Evolutionary conservation across 2,329 filamentous ascomycete genomes (phyloP).

Genomic region (Teratosphaeria zuluensis): DNA sequence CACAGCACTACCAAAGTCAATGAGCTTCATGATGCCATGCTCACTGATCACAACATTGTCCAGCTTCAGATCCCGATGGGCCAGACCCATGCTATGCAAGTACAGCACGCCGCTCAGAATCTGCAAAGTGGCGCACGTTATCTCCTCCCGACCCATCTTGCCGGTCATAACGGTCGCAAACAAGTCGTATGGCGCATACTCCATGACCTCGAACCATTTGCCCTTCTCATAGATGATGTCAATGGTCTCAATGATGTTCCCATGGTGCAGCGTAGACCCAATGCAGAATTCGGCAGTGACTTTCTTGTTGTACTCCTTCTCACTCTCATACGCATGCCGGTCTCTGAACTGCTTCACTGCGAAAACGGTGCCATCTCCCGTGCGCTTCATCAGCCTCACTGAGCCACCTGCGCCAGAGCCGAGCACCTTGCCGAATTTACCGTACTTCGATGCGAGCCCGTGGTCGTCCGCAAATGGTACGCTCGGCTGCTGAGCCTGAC

Average conservation of each 20-base stretch:
- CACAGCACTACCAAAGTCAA: constrained; percentile 95
- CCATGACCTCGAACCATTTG: constrained; percentile 98
- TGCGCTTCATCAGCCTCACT: constrained; percentile 86
- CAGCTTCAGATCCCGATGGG: constrained; percentile 88
- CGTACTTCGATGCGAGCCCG: constrained; percentile 81
- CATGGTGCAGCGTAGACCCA: constrained; percentile 90
- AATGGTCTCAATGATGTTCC: constrained; percentile 95
- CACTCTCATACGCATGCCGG: constrained; percentile 82
- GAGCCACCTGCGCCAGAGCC: constrained; percentile 92
- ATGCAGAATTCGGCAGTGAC: constrained; percentile 98
- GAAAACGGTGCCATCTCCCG: constrained; percentile 85
- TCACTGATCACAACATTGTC: constrained; percentile 98
- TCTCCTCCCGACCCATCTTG: constrained; percentile 86
- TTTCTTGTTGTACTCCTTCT: constrained; percentile 96
- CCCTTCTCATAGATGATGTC: constrained; percentile 92
- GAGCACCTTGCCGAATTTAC: constrained; percentile 87
- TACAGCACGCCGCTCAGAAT: constrained; percentile 92
- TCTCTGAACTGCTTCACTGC: constrained; percentile 95
- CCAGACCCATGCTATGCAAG: constrained; percentile 86
- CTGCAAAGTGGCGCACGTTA: constrained; percentile 84
- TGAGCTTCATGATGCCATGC: constrained; percentile 96
- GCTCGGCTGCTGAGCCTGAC: constrained; percentile 27
- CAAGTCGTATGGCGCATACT: constrained; percentile 89
- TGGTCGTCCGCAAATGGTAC: constrained; percentile 93
- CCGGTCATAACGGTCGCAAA: constrained; percentile 99